Evolutionary conservation across 371 early-diverging fungal species (phyloP).

Genomic region (Chytridium lagenaria): DNA sequence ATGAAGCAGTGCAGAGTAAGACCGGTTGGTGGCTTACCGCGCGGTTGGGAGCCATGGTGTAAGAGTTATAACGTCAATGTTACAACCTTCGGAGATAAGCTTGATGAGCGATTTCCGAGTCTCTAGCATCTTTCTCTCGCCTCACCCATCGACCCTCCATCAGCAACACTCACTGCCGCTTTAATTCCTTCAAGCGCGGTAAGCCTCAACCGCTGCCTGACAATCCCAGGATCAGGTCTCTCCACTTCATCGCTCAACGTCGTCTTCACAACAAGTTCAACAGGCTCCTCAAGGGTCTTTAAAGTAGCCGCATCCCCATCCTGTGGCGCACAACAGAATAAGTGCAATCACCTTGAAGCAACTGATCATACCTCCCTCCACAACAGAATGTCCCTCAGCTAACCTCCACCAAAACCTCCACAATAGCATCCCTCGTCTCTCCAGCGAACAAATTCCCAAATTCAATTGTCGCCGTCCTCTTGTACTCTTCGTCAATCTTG

Average conservation of each 20-base stretch:
- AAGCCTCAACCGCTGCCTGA: not conserved
- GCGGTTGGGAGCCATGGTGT: not conserved
- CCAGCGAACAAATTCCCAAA: conserved; percentile 32
- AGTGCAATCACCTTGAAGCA: not conserved
- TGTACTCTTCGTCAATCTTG: no score
- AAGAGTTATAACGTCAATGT: not conserved
- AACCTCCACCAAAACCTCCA: not conserved
- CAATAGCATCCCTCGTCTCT: conserved; percentile 27
- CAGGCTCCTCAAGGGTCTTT: no score
- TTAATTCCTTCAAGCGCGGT: not conserved
- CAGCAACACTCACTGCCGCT: not conserved
- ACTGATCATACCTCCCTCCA: no score
- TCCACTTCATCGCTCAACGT: no score
- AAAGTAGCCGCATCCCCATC: no score
- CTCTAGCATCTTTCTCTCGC: not conserved
- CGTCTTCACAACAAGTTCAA: no score
- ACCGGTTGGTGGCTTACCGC: not conserved
- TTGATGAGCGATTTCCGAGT: not conserved
- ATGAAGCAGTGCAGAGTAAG: not conserved
- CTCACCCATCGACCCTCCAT: not conserved
- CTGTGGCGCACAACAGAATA: not conserved
- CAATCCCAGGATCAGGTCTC: not conserved
- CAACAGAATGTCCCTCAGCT: not conserved
- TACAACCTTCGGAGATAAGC: not conserved
- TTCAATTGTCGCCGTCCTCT: not conserved